Evolutionary conservation across 305 asterid genomes (phyloP), one percentile per base, ranked within the genome.

Genomic region (Solanum hybrid): DNA sequence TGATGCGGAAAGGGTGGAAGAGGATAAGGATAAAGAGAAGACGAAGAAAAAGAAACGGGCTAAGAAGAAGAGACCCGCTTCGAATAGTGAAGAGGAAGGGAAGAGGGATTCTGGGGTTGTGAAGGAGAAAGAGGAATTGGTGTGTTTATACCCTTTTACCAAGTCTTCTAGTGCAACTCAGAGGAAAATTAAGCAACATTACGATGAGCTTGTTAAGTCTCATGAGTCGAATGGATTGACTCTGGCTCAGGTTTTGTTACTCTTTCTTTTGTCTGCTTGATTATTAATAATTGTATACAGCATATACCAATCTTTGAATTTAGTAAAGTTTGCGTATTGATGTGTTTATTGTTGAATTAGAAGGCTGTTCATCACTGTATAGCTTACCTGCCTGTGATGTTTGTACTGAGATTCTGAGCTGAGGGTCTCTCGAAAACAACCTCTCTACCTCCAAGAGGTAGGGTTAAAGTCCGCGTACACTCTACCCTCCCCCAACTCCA

Each of bases 151-250:
- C 93, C 98, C 99, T 10, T 95, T 94, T 89, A 94, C 97, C 8
- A 94, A 94, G 87, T 93, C 96, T 76, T 91, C 93, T 2, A 95
- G 98, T 90, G 95, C 97, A 32, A 92, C 95, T 82, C 99, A 97
- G 75, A 95, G 98, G 92, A 96, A 94, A 91, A 94, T 96, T 87
- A 96, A 94, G 91, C 95, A 92, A 78, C 96, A 94, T 73, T 96
- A 96, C 90, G 98, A 96, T 92, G 95, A 95, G 86, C 97, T 96
- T 91, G 97, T 94, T 7, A 96, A 91, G 94, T 95, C 97, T 79
- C 95, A 97, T 88, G 97, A 92, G 90, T 93, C 98, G 90, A 94
- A 94, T 35, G 95, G 94, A 71, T 93, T 95, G 92, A 96, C 96
- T 26, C 93, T 93, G 90, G 94, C 93, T 89, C 97, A 96, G 98